Evolutionary conservation across 116 monocot genomes (phyloP).

Genomic region (Trichopus zeylanicus): DNA sequence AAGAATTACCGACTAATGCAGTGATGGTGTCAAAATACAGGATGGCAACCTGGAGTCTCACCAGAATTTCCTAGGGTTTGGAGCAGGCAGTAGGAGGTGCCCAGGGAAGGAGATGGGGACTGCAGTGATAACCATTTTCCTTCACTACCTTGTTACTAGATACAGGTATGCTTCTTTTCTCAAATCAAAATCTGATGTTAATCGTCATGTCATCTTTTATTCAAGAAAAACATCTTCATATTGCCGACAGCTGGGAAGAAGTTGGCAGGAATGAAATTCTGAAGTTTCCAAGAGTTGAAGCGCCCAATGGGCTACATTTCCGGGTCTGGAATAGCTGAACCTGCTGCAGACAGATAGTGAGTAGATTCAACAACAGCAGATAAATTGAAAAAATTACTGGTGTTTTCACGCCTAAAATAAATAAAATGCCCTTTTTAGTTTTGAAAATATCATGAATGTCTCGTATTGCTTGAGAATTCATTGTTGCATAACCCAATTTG

Average conservation of each 20-base stretch:
- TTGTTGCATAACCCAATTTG: no score
- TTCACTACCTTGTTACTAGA: slow-evolving; percentile 74
- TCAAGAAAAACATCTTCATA: not conserved
- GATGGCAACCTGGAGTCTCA: slow-evolving; percentile 63
- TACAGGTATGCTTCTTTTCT: slow-evolving; percentile 40
- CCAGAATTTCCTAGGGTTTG: slow-evolving; percentile 62
- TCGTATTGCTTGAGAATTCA: no score
- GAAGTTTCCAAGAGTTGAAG: slow-evolving; percentile 91
- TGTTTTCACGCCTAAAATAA: no score
- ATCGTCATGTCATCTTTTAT: not conserved
- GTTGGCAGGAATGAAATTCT: slow-evolving; percentile 48
- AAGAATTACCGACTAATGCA: no score
- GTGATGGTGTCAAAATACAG: slow-evolving; percentile 17
- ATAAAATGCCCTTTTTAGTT: no score
- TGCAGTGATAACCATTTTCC: slow-evolving; percentile 55
- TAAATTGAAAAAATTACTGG: no score
- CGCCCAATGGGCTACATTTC: slow-evolving; percentile 68
- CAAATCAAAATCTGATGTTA: not conserved
- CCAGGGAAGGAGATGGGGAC: slow-evolving; percentile 77
- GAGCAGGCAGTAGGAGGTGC: slow-evolving; percentile 70
- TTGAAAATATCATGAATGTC: no score
- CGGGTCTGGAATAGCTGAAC: slow-evolving; percentile 18
- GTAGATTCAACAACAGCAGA: no score
- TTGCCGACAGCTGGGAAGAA: slow-evolving; percentile 86
- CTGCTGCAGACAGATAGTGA: no score